These are phyloP conservation scores for Eustoma russellianum DNA, from an alignment of 257 asterid genomes.

Conservation along the genomic window DNA sequence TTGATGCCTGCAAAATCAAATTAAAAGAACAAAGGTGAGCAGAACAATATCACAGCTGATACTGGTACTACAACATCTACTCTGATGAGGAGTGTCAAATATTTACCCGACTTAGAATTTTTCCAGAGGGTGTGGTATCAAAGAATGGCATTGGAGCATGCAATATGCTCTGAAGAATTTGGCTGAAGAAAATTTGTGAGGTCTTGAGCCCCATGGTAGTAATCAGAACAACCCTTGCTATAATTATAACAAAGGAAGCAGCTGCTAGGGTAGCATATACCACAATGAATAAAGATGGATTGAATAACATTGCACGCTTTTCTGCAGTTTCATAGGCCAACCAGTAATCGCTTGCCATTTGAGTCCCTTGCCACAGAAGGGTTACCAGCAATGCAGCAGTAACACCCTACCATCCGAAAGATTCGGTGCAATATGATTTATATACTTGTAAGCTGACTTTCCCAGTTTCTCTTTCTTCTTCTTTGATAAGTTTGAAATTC, in stretches of 20 bases:
- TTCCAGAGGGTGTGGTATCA: slow-evolving; percentile 97
- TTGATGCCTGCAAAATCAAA: slow-evolving; percentile 59
- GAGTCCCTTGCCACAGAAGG: slow-evolving; percentile 61
- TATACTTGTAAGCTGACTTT: slow-evolving; percentile 66
- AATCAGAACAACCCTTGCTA: slow-evolving; percentile 40
- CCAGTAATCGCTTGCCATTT: slow-evolving; percentile 85
- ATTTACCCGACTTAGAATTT: slow-evolving; percentile 86
- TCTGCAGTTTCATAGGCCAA: slow-evolving; percentile 80
- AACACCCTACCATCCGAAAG: slow-evolving; percentile 85
- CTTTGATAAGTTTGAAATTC: slow-evolving; percentile 71
- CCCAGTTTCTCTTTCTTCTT: slow-evolving; percentile 83
- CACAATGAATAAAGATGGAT: slow-evolving; percentile 57
- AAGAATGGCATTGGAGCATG: slow-evolving; percentile 99
- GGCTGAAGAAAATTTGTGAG: slow-evolving; percentile 70
- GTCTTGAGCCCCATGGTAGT: slow-evolving; percentile 81
- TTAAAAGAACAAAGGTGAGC: neutral
- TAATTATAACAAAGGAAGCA: slow-evolving; percentile 36
- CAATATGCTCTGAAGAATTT: slow-evolving; percentile 65
- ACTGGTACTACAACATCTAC: neutral
- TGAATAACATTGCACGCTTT: slow-evolving; percentile 46
- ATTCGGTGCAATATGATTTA: slow-evolving; percentile 70
- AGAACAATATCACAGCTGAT: neutral
- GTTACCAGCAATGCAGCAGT: slow-evolving; percentile 35
- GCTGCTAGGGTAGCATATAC: slow-evolving; percentile 50
- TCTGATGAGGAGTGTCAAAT: neutral